Base-by-base conservation (phyloP, 768 basidiomycete genomes). In the Mrakia frigida region DNA sequence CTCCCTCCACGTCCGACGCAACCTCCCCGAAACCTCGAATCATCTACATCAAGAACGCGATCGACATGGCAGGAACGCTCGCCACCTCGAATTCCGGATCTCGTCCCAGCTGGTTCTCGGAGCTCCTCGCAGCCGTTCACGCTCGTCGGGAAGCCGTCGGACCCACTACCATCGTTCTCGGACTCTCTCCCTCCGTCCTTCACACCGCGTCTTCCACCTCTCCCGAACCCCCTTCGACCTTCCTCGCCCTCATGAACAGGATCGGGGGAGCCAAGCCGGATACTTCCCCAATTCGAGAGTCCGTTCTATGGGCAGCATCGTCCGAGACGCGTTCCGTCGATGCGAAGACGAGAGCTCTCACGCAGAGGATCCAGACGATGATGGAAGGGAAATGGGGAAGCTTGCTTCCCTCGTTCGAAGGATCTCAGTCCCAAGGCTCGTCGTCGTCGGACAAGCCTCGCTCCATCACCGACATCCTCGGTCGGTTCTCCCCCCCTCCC, bases 161-260 rank as follows among this genome's bases (percentile, higher is more conserved):
- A 81, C 92, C 93, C 3, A 91, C 90, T 80, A 88, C 90, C 11
- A 92, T 97, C 67, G 86, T 97, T 25, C 91, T 96, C 80, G 93
- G 93, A n/a, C 89, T 92, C 80, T 90, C 91, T 0, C 93, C 94
- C 37, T 85, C 91, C 5, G 84, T 93, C n/a, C 84, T 88, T 21
- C 71, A 87, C n/a, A 84, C 87, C 14, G 79, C 81, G 80, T 68
- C 83, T 80, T 6, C 79, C 37, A 79, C 82, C 2, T 10, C 41
- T 53, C 14, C 71, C 72, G 10, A 63, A 80, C 21, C 75, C 74
- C 68, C 82, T 87, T 43, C 86, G 86, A 83, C 87, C 83, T 86
- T 63, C 85, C 81, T 76, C 85, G 21, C 76, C 21, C 52, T n/a
- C 18, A 21, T 7, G 68, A 63, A 73, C 46, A 9, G 39, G 76